Evolutionary conservation across 2,329 filamentous ascomycete genomes (phyloP).

Genomic region (Talaromyces sp.): DNA sequence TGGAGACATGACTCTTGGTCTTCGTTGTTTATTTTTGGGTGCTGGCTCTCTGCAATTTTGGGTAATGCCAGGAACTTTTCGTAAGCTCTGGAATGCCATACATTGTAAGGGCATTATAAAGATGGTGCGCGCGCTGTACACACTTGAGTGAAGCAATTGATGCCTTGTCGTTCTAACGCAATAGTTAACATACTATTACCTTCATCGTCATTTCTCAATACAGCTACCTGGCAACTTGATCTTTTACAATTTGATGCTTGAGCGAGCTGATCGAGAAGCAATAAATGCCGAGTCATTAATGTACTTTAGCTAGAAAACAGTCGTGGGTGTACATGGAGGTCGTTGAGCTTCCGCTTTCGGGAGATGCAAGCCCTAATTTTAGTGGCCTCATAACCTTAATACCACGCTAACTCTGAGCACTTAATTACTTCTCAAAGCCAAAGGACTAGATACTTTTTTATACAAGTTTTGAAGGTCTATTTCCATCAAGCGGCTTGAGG

Average conservation of each 20-base stretch:
- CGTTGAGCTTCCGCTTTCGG: not conserved
- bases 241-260: too few relatives aligned
- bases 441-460: too few relatives aligned
- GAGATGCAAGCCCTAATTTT: not conserved
- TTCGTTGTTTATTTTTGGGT: not conserved
- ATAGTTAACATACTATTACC: too few relatives aligned
- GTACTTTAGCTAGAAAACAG: too few relatives aligned
- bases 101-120: not conserved
- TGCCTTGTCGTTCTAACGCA: not conserved
- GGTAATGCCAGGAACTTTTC: not conserved
- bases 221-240: too few relatives aligned
- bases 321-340: not conserved
- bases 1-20: not conserved
- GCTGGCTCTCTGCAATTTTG: not conserved
- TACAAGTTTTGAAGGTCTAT: too few relatives aligned
- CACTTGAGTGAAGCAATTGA: not conserved
- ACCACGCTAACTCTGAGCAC: not conserved
- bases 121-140: not conserved
- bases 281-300: too few relatives aligned
- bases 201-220: too few relatives aligned
- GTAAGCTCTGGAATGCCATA: not conserved
- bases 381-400: not conserved
- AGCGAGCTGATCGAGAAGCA: too few relatives aligned
- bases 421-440: not conserved
- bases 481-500: too few relatives aligned